These are phyloP conservation scores for Kuraishia piskuri DNA, from an alignment of 805 yeast species.

Conservation along the genomic window DNA sequence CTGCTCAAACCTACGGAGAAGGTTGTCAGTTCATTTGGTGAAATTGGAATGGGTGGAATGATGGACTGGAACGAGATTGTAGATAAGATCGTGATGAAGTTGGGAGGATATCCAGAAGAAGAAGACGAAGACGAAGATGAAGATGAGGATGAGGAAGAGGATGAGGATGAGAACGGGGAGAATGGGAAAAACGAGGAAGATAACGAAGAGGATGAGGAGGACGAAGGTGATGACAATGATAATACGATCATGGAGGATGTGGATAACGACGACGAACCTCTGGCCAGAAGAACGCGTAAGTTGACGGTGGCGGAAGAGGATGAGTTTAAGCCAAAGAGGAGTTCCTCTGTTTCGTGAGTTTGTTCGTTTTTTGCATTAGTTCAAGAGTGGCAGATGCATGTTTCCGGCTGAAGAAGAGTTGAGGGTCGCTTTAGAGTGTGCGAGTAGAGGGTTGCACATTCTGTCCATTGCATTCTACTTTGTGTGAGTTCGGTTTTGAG, in stretches of 20 bases:
- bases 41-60: conserved; percentile 63
- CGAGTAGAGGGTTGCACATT: neutral
- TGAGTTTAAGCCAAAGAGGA: conserved; percentile 7
- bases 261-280: conserved; percentile 9
- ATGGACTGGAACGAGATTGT: conserved; percentile 61
- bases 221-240: conserved; percentile 14
- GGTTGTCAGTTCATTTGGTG: conserved; percentile 48
- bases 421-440: neutral
- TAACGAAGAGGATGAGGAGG: conserved; percentile 20
- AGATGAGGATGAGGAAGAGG: conserved; percentile 25
- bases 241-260: neutral
- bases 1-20: conserved; percentile 52
- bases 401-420: no score
- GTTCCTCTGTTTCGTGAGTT: neutral
- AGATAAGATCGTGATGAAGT: conserved; percentile 40
- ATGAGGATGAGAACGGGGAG: conserved; percentile 28
- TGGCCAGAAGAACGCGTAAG: conserved; percentile 15
- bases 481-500: neutral
- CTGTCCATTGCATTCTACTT: neutral
- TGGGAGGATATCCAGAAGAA: conserved; percentile 44
- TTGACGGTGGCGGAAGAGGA: conserved; percentile 24
- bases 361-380: neutral
- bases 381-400: no score
- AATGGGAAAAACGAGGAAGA: conserved; percentile 23
- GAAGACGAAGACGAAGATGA: conserved; percentile 45